Conservation (phyloP, 73 alveolate genomes). For the Loxodes magnus region DNA sequence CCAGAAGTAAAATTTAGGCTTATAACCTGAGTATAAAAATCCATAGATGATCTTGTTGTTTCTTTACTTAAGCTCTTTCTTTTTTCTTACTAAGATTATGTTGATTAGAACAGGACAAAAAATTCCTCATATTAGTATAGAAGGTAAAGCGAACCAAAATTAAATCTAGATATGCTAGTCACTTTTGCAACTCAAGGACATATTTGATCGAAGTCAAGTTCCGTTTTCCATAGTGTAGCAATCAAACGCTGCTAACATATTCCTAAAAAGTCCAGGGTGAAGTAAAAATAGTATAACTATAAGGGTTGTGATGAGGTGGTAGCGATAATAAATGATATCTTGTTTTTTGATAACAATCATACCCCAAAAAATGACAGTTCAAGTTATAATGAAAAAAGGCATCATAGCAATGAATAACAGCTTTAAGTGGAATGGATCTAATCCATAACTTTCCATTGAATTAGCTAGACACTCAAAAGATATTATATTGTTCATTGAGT, state of each 20-base stretch:
- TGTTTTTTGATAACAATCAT: too few species aligned
- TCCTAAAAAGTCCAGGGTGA: slow-evolving; percentile 7
- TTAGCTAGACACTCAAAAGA: too few species aligned
- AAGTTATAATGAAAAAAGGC: too few species aligned
- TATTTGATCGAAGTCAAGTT: not conserved
- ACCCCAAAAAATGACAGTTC: too few species aligned
- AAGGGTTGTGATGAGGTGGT: not conserved
- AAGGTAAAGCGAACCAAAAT: slow-evolving; percentile 2
- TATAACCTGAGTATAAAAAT: slow-evolving; percentile 21
- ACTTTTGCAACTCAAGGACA: slow-evolving; percentile 4
- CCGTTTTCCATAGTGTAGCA: not conserved
- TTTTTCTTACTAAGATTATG: not conserved
- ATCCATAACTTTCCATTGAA: too few species aligned
- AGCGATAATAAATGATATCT: too few species aligned
- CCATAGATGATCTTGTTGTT: slow-evolving; percentile 16
- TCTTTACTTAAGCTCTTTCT: slow-evolving; percentile 1
- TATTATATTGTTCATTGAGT: too few species aligned
- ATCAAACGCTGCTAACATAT: not conserved
- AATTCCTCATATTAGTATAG: slow-evolving; percentile 3
- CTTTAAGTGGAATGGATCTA: too few species aligned
- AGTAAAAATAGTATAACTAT: slow-evolving; percentile 3
- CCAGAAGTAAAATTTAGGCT: slow-evolving; percentile 12
- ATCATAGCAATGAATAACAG: too few species aligned
- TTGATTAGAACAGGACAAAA: not conserved
- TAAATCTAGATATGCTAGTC: not conserved